Conservation (phyloP, 306 rosid species). For the Vachellia pachyceras region DNA sequence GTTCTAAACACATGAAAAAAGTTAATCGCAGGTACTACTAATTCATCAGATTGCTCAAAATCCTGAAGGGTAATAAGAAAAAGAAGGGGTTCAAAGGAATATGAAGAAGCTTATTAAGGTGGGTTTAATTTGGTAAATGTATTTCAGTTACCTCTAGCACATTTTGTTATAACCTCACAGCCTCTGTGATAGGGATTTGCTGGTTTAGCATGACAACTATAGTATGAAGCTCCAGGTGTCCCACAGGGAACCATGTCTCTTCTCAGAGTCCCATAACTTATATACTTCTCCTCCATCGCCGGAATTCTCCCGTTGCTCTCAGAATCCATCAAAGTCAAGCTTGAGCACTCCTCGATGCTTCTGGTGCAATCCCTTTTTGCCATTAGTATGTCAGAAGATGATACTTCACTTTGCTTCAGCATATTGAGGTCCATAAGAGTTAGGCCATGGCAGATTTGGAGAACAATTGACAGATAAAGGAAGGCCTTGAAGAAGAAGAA, state of each 20-base stretch:
- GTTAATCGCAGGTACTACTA: not conserved
- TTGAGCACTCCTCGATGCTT: slow-evolving; percentile 48
- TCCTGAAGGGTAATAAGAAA: not conserved
- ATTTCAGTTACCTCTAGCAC: slow-evolving; percentile 75
- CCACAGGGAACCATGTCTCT: slow-evolving; percentile 87
- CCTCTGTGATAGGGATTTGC: slow-evolving; percentile 85
- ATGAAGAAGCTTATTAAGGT: slow-evolving; percentile 15
- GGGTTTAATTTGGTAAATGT: not conserved
- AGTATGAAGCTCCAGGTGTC: slow-evolving; percentile 85
- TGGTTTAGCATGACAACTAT: slow-evolving; percentile 68
- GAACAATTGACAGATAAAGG: slow-evolving; percentile 47
- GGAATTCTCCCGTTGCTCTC: slow-evolving; percentile 75
- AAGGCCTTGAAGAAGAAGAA: slow-evolving; percentile 37
- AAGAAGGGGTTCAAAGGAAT: not conserved
- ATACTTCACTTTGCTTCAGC: slow-evolving; percentile 45
- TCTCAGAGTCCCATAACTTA: slow-evolving; percentile 87
- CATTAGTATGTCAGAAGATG: slow-evolving; percentile 35
- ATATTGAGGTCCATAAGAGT: slow-evolving; percentile 60
- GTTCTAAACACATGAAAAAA: no score
- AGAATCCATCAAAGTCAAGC: slow-evolving; percentile 50
- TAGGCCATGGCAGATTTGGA: slow-evolving; percentile 48
- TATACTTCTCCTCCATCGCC: slow-evolving; percentile 74
- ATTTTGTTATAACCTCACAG: slow-evolving; percentile 80
- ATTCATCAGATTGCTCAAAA: not conserved
- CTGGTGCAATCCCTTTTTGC: slow-evolving; percentile 56